Base-by-base conservation (phyloP, 2,329 filamentous ascomycete species). In the Emmonsiellopsis sp. region DNA sequence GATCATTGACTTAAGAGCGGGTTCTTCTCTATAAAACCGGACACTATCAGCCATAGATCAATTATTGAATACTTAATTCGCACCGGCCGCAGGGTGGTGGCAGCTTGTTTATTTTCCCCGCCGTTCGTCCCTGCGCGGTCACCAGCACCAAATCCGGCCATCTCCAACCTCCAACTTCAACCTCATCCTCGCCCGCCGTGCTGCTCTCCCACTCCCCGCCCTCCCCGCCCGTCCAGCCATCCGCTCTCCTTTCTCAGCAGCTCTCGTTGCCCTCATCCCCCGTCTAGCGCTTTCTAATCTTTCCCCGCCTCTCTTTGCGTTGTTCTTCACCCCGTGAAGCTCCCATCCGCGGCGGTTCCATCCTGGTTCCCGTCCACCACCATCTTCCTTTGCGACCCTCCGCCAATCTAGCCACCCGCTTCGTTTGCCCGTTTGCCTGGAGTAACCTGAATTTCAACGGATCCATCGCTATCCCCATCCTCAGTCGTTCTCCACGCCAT, bases 151-250 rank as follows among this genome's bases (percentile, higher is more conserved):
- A 39, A 39, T n/a, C 9, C 36, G 13, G 39, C 36, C 46, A 8
- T 27, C 14, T 32, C 33, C 33, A 37, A 48, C 8, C 40, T 42
- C 40, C 40, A 42, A n/a, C 40, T 39, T n/a, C 36, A 39, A 39
- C 36, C 6, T 39, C 36, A 39, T 39, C 36, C 6, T 14, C 8
- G 17, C 10, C 4, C 48, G 31, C 31, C 48, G 33, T 42, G 21
- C 7, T 57, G 56, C 51, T 57, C 50, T 61, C 57, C 53, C 55
- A 37, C 53, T 53, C 27, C 34, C 7, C 34, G 21, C 11, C 10
- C 17, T 39, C 46, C 34, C 21, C 46, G 10, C 17, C 11, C 51
- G 42, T 42, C 53, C 40, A 33, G 11, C 33, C 10, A 47, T 21
- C 31, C 11, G 14, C 17, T 46, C 42, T 14, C 32, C 48, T 54